Conservation (phyloP, 2,329 filamentous ascomycete genomes). For the Nannizzia gypsea region DNA sequence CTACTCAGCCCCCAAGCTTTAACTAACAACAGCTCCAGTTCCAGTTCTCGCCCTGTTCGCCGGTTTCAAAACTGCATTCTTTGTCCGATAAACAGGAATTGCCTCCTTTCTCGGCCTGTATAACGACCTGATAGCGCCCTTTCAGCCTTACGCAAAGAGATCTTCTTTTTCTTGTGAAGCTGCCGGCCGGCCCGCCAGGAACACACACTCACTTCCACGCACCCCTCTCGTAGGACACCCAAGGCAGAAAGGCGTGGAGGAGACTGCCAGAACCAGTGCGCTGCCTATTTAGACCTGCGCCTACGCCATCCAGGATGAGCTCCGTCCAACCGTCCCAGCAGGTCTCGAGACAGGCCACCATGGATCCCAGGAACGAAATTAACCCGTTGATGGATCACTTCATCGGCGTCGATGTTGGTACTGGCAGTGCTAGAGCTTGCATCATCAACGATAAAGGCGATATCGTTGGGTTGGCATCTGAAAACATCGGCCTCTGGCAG, state of each 20-base stretch:
- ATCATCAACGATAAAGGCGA: conserved; percentile 87
- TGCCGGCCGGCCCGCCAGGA: neutral
- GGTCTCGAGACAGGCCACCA: conserved; percentile 28
- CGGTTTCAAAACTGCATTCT: neutral
- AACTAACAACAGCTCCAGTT: neutral
- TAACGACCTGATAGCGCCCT: neutral
- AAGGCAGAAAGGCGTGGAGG: neutral
- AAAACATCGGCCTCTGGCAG: conserved; percentile 72
- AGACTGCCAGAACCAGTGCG: neutral
- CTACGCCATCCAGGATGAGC: neutral
- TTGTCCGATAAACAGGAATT: neutral
- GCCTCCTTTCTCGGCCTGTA: neutral
- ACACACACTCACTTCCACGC: neutral
- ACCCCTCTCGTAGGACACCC: neutral
- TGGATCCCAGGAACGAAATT: conserved; percentile 45
- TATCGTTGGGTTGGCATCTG: conserved; percentile 60
- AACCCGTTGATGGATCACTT: conserved; percentile 48
- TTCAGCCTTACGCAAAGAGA: no score
- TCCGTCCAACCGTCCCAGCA: conserved; percentile 11
- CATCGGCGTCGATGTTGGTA: conserved; percentile 91
- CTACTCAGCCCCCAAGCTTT: neutral
- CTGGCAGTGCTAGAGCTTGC: conserved; percentile 86
- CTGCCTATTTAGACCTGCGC: neutral
- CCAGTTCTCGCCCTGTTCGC: neutral
- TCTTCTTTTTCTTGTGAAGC: no score